phyloP scores from a whole-genome alignment of 306 rosid genomes.

The Quercus mongolica region DNA sequence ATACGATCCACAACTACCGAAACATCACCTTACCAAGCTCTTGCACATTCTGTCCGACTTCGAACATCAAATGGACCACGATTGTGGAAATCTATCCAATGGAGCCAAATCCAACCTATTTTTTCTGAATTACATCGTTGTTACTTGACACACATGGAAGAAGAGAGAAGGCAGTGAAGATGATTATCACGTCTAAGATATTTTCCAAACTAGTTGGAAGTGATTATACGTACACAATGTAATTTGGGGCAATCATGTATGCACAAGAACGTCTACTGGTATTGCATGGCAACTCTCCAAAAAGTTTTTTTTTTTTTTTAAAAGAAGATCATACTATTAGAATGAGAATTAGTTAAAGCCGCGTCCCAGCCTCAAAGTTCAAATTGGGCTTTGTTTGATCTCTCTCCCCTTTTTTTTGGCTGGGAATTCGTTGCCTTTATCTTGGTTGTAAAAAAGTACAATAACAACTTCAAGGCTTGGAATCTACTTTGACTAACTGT shows the following conservation, averaged over 20 bases:
- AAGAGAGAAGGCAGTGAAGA: too few species aligned
- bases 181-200: neutral
- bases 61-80: neutral
- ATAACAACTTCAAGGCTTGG: neutral
- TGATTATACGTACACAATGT: neutral
- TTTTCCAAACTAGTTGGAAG: neutral
- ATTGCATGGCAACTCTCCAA: neutral
- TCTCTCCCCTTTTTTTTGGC: neutral
- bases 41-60: neutral
- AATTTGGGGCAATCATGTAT: neutral
- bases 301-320: too few species aligned
- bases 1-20: neutral
- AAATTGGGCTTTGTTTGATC: neutral
- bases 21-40: neutral
- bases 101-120: neutral
- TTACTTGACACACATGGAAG: neutral
- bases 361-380: neutral
- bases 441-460: neutral
- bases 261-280: neutral
- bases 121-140: neutral
- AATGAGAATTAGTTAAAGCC: neutral
- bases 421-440: too few species aligned
- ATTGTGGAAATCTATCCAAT: too few species aligned
- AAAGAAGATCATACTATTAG: neutral
- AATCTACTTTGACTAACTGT: neutral